Evolutionary conservation across 495 filamentous ascomycete species (phyloP), one percentile per base, ranked within the genome.

Genomic region (Neurospora sp.): DNA sequence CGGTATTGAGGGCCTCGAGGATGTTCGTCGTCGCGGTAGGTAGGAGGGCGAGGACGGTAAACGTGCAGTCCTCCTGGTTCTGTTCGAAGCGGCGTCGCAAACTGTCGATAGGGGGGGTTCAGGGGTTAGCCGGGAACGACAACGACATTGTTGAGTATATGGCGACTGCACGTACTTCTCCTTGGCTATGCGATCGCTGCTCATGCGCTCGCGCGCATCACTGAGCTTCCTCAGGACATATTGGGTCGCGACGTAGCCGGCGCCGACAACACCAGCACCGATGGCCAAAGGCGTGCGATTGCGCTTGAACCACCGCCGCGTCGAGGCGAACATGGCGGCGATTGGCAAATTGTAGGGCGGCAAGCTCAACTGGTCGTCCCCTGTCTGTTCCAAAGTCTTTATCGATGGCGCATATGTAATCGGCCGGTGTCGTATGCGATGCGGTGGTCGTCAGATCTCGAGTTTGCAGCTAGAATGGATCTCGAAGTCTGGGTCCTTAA

Each of bases 31-130:
- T 93, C 6, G 93, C 93, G 40, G 94, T 96, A 2, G 96, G 96
- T 12, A 99, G 86, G 71, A 99, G 86, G n/a, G 93, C 96, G 18
- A 97, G 90, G 35, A 98, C 93, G n/a, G 96, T 99, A 81, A 93
- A 97, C 69, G 94, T 97, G 82, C 96, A 99, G 82, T 98, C 96
- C 80, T 97, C 95, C 77, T 99, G 96, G 79, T 99, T 98, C 81
- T 98, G 96, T 81, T 98, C 92, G 85, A 99, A 99, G 76, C 96
- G 91, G 72, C 96, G 92, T 69, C 94, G 93, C 75, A 99, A 86
- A 83, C 96, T 98, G 74, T 66, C 54, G 54, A 35, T 16, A 71
- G n/a, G 48, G n/a, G 48, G 39, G 35, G 48, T 46, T 14, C 20
- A 44, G 31, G 39, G 42, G 74, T 76, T 75, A 76, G 77, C 74